Base-by-base conservation (phyloP, 345 rosid species). In the Populus simonii region DNA sequence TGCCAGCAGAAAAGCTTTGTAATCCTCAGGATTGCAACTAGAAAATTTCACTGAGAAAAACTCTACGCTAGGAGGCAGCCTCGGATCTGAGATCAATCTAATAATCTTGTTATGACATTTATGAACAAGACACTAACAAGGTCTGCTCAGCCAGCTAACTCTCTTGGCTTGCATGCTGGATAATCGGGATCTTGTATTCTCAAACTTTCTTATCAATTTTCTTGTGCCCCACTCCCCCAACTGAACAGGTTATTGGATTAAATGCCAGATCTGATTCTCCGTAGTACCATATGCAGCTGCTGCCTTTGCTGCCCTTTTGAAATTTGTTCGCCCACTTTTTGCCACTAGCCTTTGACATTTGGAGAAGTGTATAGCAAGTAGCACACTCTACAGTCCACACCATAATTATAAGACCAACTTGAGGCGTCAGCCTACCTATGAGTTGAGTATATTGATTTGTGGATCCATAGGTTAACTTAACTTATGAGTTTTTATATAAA, bases 181-280 rank as follows among this genome's bases (percentile, higher is more conserved):
- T n/a, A 63, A 38, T 68, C 27, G 49, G 68, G 62, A 66, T 31
- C 43, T 33, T 70, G 66, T 11, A 43, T 43, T 74, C 76, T 41
- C 35, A 1, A 62, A 69, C 67, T 67, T 51, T 25, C 49, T 25
- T 36, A n/a, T 73, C 20, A 63, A 70, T 63, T 3, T 63, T 51
- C 78, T 57, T 66, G 72, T 78, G 82, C 62, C 62, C 62, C 62
- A 3, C 62, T 1, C 62, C 13, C 61, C 63, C 27, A 36, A 16
- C 4, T 2, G 25, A 62, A 43, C 62, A 7, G 17, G 20, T 41
- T 41, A 36, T 17, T 36, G 6, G 65, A 72, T 18, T 55, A 73
- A 41, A 43, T 68, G 67, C 63, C 74, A 79, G 85, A 78, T 85
- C 83, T 74, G 80, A 85, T 83, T 76, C 82, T 78, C 82, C 82